Conservation (phyloP, 176 grass and related monocot species). For the Oryza brachyantha region DNA sequence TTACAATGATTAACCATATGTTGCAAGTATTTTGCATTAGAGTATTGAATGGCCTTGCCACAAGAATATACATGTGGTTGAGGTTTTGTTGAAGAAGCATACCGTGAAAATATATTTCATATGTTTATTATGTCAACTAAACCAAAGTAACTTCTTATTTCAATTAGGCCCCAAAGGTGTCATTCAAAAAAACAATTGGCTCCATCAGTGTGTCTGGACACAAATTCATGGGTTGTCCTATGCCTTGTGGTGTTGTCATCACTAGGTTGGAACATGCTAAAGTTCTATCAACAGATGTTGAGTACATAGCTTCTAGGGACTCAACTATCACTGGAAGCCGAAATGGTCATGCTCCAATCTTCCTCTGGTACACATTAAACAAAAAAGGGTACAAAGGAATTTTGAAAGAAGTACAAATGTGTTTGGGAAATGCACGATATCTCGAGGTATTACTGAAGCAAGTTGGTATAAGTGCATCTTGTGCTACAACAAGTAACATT, state of each 20-base stretch:
- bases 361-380: neutral
- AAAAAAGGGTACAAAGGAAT: neutral
- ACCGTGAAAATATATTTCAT: neutral
- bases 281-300: neutral
- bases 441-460: neutral
- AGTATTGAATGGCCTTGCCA: neutral
- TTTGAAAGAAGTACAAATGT: neutral
- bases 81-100: neutral
- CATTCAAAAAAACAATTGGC: neutral
- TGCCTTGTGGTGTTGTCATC: neutral
- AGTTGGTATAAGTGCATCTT: neutral
- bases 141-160: neutral
- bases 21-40: neutral
- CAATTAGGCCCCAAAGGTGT: neutral
- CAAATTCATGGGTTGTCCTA: neutral
- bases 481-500: neutral
- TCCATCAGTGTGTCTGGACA: neutral
- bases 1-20: too few relatives aligned
- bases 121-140: neutral
- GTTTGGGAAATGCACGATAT: neutral
- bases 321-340: neutral
- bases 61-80: neutral
- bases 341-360: neutral
- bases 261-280: neutral
- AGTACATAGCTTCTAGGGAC: neutral